These are phyloP conservation scores for Maudiozyma barnettii DNA, from an alignment of 805 yeast species.

Conservation along the genomic window DNA sequence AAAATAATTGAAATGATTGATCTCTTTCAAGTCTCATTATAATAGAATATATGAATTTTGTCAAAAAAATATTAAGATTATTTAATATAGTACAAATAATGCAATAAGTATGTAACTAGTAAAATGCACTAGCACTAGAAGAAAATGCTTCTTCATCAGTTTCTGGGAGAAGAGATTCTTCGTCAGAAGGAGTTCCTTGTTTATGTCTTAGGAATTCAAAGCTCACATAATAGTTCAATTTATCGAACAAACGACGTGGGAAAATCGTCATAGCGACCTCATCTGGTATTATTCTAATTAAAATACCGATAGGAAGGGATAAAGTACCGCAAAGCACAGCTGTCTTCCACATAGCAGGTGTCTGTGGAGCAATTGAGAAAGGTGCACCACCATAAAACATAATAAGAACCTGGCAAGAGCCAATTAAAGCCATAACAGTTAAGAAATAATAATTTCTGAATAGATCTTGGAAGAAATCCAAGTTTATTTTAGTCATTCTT, in stretches of 20 bases:
- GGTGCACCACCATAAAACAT: conserved; percentile 98
- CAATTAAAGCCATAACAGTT: conserved; percentile 61
- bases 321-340: conserved; percentile 73
- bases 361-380: conserved; percentile 69
- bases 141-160: conserved; percentile 5
- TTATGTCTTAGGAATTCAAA: conserved; percentile 19
- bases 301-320: conserved; percentile 69
- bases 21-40: background rate
- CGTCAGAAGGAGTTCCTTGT: conserved; percentile 17
- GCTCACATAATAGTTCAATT: conserved; percentile 14
- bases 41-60: background rate
- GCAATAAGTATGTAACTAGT: background rate
- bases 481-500: conserved; percentile 52
- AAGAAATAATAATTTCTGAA: conserved; percentile 77
- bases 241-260: conserved; percentile 40
- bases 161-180: conserved; percentile 18
- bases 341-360: conserved; percentile 83
- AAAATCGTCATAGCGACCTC: conserved; percentile 53
- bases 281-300: conserved; percentile 80
- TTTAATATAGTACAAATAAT: background rate
- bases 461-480: conserved; percentile 77
- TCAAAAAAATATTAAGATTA: background rate
- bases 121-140: conserved; percentile 26
- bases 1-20: too few relatives aligned
- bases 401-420: conserved; percentile 74